Conservation (phyloP, 257 asterid species). For the Orobanche coerulescens region DNA sequence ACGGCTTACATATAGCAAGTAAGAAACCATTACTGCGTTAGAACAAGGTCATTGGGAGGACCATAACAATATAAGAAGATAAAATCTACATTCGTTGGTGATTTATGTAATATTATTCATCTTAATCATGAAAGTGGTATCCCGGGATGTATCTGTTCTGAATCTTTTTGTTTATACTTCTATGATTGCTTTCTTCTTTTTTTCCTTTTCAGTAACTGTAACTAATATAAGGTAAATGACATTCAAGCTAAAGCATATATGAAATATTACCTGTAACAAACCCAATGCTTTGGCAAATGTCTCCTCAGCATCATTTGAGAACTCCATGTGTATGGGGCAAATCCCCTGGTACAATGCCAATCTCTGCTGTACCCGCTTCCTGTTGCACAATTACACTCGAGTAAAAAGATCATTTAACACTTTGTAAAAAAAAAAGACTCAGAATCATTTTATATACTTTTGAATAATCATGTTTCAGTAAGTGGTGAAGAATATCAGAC, state of each 20-base stretch:
- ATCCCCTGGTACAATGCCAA: constrained; percentile 93
- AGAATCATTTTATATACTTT: neutral
- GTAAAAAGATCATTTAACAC: neutral
- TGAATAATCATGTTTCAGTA: neutral
- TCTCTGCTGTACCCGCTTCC: constrained; percentile 88
- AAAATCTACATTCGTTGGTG: neutral
- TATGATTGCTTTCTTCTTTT: neutral
- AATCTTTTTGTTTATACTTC: neutral
- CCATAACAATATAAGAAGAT: too few relatives aligned
- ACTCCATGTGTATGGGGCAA: constrained; percentile 84
- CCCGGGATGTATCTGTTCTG: too few relatives aligned
- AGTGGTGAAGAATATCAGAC: neutral
- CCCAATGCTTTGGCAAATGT: constrained; percentile 65
- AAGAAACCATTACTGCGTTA: neutral
- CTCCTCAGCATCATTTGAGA: constrained; percentile 75
- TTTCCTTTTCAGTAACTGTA: neutral
- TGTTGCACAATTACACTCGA: constrained; percentile 28
- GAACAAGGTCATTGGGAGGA: neutral
- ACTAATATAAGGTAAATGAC: neutral
- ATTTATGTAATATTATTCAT: neutral
- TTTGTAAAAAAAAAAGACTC: neutral
- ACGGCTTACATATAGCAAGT: neutral
- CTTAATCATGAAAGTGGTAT: neutral
- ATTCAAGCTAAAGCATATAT: neutral
- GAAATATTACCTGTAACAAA: constrained; percentile 47